Base-by-base conservation (phyloP, 306 rosid genomes). In the Sindora glabra region DNA sequence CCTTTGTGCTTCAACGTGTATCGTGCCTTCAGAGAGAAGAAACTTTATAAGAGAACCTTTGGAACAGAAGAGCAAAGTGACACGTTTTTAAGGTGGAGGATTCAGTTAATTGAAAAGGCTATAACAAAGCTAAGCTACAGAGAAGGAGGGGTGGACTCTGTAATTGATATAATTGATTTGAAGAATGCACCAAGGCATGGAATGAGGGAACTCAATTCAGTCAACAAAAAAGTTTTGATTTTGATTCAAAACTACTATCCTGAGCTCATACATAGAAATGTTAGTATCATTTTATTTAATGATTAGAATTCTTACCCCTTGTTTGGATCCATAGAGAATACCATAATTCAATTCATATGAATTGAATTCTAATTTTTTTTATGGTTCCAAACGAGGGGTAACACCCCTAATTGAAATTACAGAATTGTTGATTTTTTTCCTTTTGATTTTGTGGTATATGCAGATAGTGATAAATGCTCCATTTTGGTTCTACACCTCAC, bases 401-500 rank as follows among this genome's bases (percentile, higher is more conserved):
- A n/a, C n/a, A n/a, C n/a, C 6, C 6, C 30, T 2, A 26, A 29
- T 29, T 29, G 34, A 4, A 29, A 29, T 29, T 4, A 29, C 34
- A 29, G 1, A 29, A 29, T 29, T 9, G 8, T 4, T 4, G 34
- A 29, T 29, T 51, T 23, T 11, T 19, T 55, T 5, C 3, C 2
- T 29, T 29, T 29, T 4, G 11, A 8, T 57, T n/a, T 11, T 59
- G 29, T 5, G 0, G 7, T 65, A 32, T 50, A 2, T 29, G 51
- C 86, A 92, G 99, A 77, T 92, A 29, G 48, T 86, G 11, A 57
- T 89, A 32, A 73, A 86, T 48, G 84, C 84, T 67, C 96, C 99
- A 22, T 71, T 92, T 69, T 92, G 95, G 97, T 76, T 79, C 77
- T 82, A 78, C 67, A 82, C 81, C 3, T 58, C 77, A 34, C 88